Evolutionary conservation across 2,329 filamentous ascomycete species (phyloP).

Genomic region (Penicillium brevicompactum): DNA sequence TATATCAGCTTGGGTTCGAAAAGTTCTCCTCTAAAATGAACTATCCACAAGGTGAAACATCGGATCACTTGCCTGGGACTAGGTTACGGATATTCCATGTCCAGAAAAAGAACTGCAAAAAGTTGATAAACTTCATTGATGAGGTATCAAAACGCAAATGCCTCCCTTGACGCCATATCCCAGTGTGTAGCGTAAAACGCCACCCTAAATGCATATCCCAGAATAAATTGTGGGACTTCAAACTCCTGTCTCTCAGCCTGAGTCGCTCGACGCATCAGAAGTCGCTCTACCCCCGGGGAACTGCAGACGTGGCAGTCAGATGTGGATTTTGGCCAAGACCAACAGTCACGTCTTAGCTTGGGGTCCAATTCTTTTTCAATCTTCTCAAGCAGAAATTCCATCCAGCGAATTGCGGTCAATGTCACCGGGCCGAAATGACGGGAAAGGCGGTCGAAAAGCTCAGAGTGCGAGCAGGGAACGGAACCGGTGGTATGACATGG

Average conservation of each 20-base stretch:
- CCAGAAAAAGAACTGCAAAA: neutral
- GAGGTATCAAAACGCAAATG: constrained; percentile 10
- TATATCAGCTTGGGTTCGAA: neutral
- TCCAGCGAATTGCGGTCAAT: neutral
- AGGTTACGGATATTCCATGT: neutral
- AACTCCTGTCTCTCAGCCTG: neutral
- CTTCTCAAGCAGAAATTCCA: neutral
- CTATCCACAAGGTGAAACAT: neutral
- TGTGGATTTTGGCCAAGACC: neutral
- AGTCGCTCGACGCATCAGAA: neutral
- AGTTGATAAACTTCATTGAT: constrained; percentile 6
- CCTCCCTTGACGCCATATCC: constrained; percentile 15
- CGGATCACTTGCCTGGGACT: neutral
- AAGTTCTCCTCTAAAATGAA: neutral
- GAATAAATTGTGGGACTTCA: constrained; percentile 2
- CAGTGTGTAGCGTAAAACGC: constrained; percentile 12
- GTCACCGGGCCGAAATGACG: neutral
- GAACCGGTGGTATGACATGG: neutral
- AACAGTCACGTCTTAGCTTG: neutral
- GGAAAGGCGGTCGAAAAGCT: neutral
- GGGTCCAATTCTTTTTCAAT: neutral
- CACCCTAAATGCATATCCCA: constrained; percentile 15
- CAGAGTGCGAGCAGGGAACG: neutral
- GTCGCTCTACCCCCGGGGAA: neutral
- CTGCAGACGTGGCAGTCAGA: neutral